Base-by-base conservation (phyloP, 768 basidiomycete species). In the Mycena amicta region DNA sequence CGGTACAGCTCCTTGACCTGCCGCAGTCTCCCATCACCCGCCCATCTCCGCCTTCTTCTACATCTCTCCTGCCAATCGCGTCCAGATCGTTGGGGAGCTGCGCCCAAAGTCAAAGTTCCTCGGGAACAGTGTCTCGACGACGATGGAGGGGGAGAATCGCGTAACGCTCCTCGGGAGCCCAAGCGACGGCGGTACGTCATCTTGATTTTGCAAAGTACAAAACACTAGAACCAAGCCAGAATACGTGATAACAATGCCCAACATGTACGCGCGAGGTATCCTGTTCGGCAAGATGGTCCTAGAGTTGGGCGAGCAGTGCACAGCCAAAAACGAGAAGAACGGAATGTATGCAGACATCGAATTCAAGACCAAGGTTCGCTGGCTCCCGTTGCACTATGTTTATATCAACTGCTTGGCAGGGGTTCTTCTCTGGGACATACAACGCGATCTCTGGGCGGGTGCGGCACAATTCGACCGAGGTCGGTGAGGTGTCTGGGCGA, bases 361-460 rank as follows among this genome's bases (percentile, higher is more conserved):
- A 65, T 99, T 98, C 80, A 98, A 98, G 82, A 95, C 95, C 39
- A 98, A 97, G 85, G n/a, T n/a, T n/a, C n/a, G n/a, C n/a, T n/a
- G n/a, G n/a, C n/a, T n/a, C n/a, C n/a, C n/a, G n/a, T n/a, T n/a
- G n/a, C n/a, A n/a, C n/a, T n/a, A n/a, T n/a, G n/a, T n/a, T n/a
- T n/a, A n/a, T n/a, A n/a, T n/a, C n/a, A n/a, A n/a, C n/a, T n/a
- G n/a, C n/a, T n/a, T n/a, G n/a, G n/a, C n/a, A n/a, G n/a, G 96
- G 96, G 20, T 98, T 96, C 81, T 97, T 98, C 75, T 95, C 94
- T 1, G 97, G 97, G 23, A 90, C 91, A 55, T 96, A 98, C 78
- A 98, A 99, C 70, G 87, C 89, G 33, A 83, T 99, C 57, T 72
- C 85, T 4, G 97, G 97, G 11, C 85, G 86, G 63, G 81, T 98